Evolutionary conservation across 2,329 filamentous ascomycete species (phyloP).

Genomic region (Bipolaris victoriae): DNA sequence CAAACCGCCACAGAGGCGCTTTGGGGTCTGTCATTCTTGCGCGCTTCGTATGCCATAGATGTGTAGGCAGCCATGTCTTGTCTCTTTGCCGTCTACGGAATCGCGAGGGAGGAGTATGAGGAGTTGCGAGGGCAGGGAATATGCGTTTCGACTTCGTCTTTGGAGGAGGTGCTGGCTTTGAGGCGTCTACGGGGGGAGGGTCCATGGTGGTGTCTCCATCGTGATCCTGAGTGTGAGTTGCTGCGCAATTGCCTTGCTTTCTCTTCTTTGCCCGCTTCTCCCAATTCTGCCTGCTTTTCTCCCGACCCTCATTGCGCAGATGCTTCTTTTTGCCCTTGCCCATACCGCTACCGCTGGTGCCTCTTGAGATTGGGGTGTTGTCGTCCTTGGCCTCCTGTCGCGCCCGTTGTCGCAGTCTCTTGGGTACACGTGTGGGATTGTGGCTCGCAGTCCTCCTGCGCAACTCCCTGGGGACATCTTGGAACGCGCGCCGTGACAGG

Average conservation of each 20-base stretch:
- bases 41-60: slow-evolving; percentile 91
- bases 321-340: slow-evolving; percentile 53
- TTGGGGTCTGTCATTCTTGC: slow-evolving; percentile 84
- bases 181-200: slow-evolving; percentile 14
- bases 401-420: slow-evolving; percentile 73
- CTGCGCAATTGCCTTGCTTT: slow-evolving; percentile 37
- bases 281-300: slow-evolving; percentile 68
- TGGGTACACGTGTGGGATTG: slow-evolving; percentile 89
- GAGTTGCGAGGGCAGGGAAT: slow-evolving; percentile 72
- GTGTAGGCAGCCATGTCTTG: slow-evolving; percentile 95
- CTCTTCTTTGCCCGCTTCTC: slow-evolving; percentile 61
- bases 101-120: slow-evolving; percentile 66
- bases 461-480: slow-evolving; percentile 84
- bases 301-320: slow-evolving; percentile 77
- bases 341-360: slow-evolving; percentile 65
- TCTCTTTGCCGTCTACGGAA: slow-evolving; percentile 84
- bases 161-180: slow-evolving; percentile 13
- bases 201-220: slow-evolving; percentile 11
- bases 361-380: slow-evolving; percentile 82
- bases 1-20: slow-evolving; percentile 86
- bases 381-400: slow-evolving; percentile 80
- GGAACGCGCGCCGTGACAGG: slow-evolving; percentile 77
- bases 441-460: slow-evolving; percentile 90
- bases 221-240: slow-evolving; percentile 32
- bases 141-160: slow-evolving; percentile 66